Conservation (phyloP, 2,329 filamentous ascomycete genomes). For the Trichoderma sp. region DNA sequence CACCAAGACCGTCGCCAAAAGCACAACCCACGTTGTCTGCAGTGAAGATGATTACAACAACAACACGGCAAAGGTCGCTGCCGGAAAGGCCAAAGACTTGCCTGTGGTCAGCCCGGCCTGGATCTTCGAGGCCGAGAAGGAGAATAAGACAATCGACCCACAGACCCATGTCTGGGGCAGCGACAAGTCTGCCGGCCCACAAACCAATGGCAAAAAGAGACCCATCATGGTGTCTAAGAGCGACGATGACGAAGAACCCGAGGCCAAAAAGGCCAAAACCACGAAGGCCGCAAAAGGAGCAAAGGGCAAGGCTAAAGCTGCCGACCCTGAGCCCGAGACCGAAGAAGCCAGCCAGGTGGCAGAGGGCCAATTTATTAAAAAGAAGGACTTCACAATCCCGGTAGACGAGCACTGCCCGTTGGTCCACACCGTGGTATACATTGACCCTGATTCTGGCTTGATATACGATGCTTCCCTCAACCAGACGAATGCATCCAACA, state of each 20-base stretch:
- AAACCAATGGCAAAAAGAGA: conserved; percentile 27
- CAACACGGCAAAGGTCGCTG: conserved; percentile 52
- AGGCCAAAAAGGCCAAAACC: conserved; percentile 25
- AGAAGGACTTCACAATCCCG: conserved; percentile 49
- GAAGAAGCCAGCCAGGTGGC: conserved; percentile 40
- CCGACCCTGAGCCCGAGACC: conserved; percentile 37
- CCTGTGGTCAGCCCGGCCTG: conserved; percentile 62
- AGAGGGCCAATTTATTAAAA: conserved; percentile 50
- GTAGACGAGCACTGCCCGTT: conserved; percentile 50
- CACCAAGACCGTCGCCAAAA: conserved; percentile 48
- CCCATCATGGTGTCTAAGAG: conserved; percentile 24
- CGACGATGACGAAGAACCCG: conserved; percentile 10
- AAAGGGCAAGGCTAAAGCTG: conserved; percentile 29
- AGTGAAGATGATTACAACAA: conserved; percentile 54
- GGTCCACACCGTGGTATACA: conserved; percentile 56
- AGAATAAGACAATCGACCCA: conserved; percentile 29
- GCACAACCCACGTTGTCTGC: conserved; percentile 60
- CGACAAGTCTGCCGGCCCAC: conserved; percentile 25
- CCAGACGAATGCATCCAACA: conserved; percentile 69
- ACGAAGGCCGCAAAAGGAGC: conserved; percentile 34
- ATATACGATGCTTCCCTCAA: conserved; percentile 82
- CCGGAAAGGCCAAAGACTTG: conserved; percentile 49
- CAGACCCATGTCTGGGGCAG: conserved; percentile 33
- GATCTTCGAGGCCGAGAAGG: conserved; percentile 56
- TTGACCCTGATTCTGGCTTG: conserved; percentile 60